Percentiles rank a stretch among this genome's conserved stretches.
phyloP scores from a whole-genome alignment of 192 early-diverging fungal species.

The Podila epigama region DNA sequence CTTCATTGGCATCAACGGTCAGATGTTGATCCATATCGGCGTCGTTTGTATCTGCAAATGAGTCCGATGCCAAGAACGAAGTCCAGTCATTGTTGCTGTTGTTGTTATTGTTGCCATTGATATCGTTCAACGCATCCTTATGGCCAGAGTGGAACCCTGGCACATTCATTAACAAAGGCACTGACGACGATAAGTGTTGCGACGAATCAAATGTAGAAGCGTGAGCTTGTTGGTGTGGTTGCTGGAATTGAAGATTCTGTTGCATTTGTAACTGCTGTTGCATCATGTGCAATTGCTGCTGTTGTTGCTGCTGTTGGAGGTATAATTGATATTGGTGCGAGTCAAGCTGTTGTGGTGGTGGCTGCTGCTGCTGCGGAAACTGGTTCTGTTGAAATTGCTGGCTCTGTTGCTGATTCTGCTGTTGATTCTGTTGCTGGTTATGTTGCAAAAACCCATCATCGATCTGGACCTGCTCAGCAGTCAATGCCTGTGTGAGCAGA shows the following conservation, averaged over 20 bases:
- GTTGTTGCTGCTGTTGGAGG: background rate
- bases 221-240: background rate
- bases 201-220: background rate
- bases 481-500: constrained; percentile 34
- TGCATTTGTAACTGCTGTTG: constrained; percentile 11
- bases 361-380: constrained; percentile 11
- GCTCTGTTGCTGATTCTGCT: constrained; percentile 13
- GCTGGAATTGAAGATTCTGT: background rate
- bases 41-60: constrained; percentile 2
- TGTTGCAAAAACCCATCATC: constrained; percentile 8
- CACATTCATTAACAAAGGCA: background rate
- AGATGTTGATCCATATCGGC: constrained; percentile 40
- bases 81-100: constrained; percentile 27
- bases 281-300: background rate
- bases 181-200: background rate
- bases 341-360: too few species aligned
- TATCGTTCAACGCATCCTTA: constrained; percentile 17
- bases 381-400: constrained; percentile 13
- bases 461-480: constrained; percentile 19
- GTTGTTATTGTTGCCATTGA: constrained; percentile 4
- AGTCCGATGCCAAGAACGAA: constrained; percentile 24
- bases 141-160: constrained; percentile 20
- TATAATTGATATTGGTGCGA: background rate
- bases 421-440: constrained; percentile 9
- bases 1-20: constrained; percentile 30